Conservation (phyloP, 2,329 filamentous ascomycete species). For the Zymoseptoria pseudotritici region DNA sequence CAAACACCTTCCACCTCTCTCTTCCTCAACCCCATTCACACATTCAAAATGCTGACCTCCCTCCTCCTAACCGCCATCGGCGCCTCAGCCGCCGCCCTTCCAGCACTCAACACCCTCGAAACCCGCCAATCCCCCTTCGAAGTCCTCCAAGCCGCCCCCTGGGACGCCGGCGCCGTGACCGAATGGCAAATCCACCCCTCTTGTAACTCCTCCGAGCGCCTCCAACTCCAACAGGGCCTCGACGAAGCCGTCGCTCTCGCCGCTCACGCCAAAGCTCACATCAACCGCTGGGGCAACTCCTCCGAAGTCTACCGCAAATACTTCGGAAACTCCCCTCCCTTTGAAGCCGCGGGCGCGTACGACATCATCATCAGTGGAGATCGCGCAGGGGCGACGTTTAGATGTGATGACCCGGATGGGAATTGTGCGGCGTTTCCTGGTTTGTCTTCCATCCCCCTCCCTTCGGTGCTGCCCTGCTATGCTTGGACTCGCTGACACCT, state of each 20-base stretch:
- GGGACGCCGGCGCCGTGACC: constrained; percentile 31
- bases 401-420: constrained; percentile 60
- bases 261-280: constrained; percentile 55
- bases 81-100: constrained; percentile 10
- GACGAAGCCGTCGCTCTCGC: constrained; percentile 53
- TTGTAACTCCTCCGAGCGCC: constrained; percentile 56
- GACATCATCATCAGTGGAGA: constrained; percentile 54
- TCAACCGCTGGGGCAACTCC: constrained; percentile 49
- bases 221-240: constrained; percentile 50
- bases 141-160: constrained; percentile 7
- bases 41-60: background rate
- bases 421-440: constrained; percentile 44
- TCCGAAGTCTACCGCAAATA: constrained; percentile 58
- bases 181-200: constrained; percentile 53
- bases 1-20: too few species aligned
- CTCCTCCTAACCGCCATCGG: constrained; percentile 7
- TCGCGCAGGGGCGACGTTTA: constrained; percentile 52
- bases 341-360: constrained; percentile 55
- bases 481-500: background rate
- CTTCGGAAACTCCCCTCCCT: constrained; percentile 55
- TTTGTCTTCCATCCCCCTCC: background rate
- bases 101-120: background rate
- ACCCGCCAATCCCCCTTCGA: constrained; percentile 13
- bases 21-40: too few species aligned
- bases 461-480: background rate